Conservation (phyloP, 1,139 yeast genomes). For the Protomyces lactucae-debilis region DNA sequence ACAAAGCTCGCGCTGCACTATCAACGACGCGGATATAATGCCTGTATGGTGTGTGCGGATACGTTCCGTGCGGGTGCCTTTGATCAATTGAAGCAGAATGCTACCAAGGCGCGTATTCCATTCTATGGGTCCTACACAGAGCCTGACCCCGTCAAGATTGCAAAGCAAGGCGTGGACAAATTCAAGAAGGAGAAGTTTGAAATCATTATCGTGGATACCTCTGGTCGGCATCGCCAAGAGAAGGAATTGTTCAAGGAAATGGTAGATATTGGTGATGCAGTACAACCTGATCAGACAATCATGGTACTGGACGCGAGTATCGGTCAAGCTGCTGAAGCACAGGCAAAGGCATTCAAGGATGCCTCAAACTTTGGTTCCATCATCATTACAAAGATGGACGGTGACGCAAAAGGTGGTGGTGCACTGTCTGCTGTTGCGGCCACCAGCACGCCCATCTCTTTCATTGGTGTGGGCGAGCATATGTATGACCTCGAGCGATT, state of each 20-base stretch:
- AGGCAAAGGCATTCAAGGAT: constrained; percentile 90
- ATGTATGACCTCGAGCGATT: constrained; percentile 88
- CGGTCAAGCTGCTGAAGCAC: constrained; percentile 97
- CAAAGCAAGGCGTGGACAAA: constrained; percentile 84
- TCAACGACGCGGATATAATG: constrained; percentile 87
- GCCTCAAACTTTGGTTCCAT: constrained; percentile 92
- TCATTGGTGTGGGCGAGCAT: constrained; percentile 98
- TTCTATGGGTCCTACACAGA: constrained; percentile 93
- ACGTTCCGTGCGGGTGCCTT: constrained; percentile 99
- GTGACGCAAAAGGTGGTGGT: constrained; percentile 99
- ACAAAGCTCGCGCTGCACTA: constrained; percentile 93
- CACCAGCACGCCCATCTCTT: constrained; percentile 90
- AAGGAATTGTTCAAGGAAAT: constrained; percentile 86
- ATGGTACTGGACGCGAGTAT: constrained; percentile 97
- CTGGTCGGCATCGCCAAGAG: constrained; percentile 97
- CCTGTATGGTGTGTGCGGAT: constrained; percentile 97
- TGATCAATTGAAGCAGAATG: constrained; percentile 96
- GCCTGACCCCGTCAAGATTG: constrained; percentile 91
- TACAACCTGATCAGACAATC: constrained; percentile 86
- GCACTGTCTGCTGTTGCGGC: constrained; percentile 99
- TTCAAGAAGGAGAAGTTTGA: constrained; percentile 90
- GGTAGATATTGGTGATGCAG: constrained; percentile 84
- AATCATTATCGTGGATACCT: constrained; percentile 90
- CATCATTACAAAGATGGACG: constrained; percentile 93
- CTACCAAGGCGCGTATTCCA: constrained; percentile 90